Evolutionary conservation across 345 rosid genomes (phyloP).

Genomic region (Lepidium africanum): DNA sequence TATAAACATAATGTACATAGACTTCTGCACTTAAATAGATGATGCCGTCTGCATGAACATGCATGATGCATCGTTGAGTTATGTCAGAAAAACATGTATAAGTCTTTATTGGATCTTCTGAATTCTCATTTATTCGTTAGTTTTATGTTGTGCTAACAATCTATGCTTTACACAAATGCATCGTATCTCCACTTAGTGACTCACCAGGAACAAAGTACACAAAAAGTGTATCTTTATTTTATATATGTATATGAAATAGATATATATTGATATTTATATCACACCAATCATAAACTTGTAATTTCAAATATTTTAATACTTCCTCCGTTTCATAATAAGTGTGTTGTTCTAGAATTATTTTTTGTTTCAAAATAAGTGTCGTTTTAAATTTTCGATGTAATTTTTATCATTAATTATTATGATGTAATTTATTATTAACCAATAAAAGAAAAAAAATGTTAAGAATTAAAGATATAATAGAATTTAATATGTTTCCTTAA

Average conservation of each 20-base stretch:
- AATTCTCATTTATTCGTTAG: constrained; percentile 5
- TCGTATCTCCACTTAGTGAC: not conserved
- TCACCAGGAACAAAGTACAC: not conserved
- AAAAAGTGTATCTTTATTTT: not conserved
- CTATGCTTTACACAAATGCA: not conserved
- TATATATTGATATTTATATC: too few species aligned
- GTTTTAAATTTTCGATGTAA: too few species aligned
- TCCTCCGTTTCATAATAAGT: too few species aligned
- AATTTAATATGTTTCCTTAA: too few species aligned
- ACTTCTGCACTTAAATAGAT: not conserved
- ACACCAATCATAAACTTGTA: too few species aligned
- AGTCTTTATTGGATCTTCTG: not conserved
- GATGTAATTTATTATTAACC: too few species aligned
- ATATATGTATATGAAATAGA: not conserved
- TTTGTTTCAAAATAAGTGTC: too few species aligned
- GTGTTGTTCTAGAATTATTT: too few species aligned
- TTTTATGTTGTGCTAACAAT: not conserved
- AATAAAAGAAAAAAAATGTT: too few species aligned
- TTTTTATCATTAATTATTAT: too few species aligned
- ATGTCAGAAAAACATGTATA: constrained; percentile 10
- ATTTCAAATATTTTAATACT: too few species aligned
- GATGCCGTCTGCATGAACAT: not conserved
- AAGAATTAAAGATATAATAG: too few species aligned
- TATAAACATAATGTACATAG: not conserved
- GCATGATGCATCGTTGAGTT: constrained; percentile 6